A percentile compares a stretch with the other conserved stretches of the same genome.
These are phyloP conservation scores for Mucor lusitanicus DNA, from an alignment of 371 early-diverging fungal species.

Conservation along the genomic window DNA sequence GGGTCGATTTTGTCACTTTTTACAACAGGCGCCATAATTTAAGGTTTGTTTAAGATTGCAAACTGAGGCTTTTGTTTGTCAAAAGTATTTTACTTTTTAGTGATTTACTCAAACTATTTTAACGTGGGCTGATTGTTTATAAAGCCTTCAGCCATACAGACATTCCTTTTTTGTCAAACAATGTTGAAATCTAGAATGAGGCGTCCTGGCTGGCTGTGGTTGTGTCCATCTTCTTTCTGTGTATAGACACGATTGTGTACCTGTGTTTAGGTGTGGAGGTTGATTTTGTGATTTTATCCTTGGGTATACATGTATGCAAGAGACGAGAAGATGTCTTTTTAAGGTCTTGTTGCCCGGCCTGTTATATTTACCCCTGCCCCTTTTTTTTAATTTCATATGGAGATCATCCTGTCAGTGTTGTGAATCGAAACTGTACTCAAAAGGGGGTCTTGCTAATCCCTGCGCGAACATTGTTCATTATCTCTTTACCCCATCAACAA, in stretches of 20 bases:
- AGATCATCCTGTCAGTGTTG: not conserved
- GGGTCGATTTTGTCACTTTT: not conserved
- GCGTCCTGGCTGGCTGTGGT: not conserved
- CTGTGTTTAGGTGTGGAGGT: too few species aligned
- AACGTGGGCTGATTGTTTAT: slow-evolving; percentile 14
- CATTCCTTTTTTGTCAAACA: not conserved
- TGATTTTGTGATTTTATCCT: not conserved
- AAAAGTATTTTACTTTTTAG: slow-evolving; percentile 1
- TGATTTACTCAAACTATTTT: slow-evolving; percentile 5
- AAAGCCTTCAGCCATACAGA: slow-evolving; percentile 6
- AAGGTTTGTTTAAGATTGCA: slow-evolving; percentile 8
- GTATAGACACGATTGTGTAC: too few species aligned
- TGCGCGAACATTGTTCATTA: not conserved
- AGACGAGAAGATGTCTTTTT: not conserved
- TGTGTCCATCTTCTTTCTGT: not conserved
- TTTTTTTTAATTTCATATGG: not conserved
- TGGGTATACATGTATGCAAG: not conserved
- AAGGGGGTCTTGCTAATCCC: not conserved
- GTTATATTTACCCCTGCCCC: too few species aligned
- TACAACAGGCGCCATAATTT: not conserved
- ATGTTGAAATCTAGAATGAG: slow-evolving; percentile 8
- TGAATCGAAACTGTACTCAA: not conserved
- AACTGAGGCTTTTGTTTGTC: slow-evolving; percentile 14
- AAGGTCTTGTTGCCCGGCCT: too few species aligned
- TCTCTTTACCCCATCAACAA: not conserved